Percentiles rank a stretch among this genome's conserved stretches.
Evolutionary conservation across 257 asterid genomes (phyloP).

Genomic region (Echium plantagineum): DNA sequence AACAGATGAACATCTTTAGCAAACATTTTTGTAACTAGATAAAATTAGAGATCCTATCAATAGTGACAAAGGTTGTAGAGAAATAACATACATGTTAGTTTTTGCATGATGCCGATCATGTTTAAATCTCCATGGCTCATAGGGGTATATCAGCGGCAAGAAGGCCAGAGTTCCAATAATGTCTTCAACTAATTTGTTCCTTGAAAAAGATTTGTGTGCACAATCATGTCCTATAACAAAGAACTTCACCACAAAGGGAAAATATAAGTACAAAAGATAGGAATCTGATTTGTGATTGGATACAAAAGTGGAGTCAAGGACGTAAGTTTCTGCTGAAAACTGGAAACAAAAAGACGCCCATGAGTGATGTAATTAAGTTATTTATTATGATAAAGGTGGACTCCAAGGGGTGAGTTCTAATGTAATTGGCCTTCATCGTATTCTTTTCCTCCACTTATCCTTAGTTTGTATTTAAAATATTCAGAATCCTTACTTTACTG

Average conservation of each 20-base stretch:
- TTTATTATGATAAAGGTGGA: background rate
- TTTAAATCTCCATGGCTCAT: constrained; percentile 96
- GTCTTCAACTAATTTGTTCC: constrained; percentile 91
- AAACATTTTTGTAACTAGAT: constrained; percentile 7
- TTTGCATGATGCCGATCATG: constrained; percentile 96
- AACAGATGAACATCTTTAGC: too few species aligned
- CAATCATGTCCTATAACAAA: constrained; percentile 98
- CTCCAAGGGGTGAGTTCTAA: background rate
- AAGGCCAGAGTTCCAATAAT: constrained; percentile 90
- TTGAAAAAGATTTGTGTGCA: constrained; percentile 93
- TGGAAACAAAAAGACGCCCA: constrained; percentile 4
- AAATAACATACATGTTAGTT: constrained; percentile 58
- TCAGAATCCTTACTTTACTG: too few species aligned
- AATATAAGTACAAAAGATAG: constrained; percentile 12
- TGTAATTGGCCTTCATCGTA: background rate
- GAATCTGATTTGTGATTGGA: constrained; percentile 7
- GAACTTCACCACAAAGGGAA: constrained; percentile 45
- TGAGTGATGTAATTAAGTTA: background rate
- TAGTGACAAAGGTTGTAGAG: too few species aligned
- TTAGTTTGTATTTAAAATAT: too few species aligned
- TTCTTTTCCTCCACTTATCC: background rate
- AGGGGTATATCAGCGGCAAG: constrained; percentile 86
- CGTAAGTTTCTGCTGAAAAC: background rate
- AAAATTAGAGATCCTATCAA: too few species aligned
- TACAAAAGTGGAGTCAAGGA: background rate